Base-by-base conservation (phyloP, 805 yeast genomes). In the Kuraishia molischiana region DNA sequence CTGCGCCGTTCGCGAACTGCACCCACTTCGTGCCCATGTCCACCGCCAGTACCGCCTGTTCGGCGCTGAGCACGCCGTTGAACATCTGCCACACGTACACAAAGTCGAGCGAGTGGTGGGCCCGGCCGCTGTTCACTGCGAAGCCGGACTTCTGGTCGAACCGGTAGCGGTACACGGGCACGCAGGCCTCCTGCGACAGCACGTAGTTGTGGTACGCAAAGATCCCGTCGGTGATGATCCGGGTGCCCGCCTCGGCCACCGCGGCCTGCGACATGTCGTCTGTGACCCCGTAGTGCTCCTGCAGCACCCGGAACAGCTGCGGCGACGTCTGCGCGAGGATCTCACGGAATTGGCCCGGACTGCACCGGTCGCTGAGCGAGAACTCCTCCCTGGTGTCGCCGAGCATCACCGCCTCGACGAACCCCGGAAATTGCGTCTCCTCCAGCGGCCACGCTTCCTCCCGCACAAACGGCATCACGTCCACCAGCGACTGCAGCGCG, bases 61-160 rank as follows among this genome's bases (percentile, higher is more conserved):
- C 41, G n/a, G n/a, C n/a, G n/a, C n/a, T n/a, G 19, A 43, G 31
- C 17, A 40, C 31, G 21, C 37, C 30, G 14, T 31, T 38, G 19
- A 43, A 31, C 10, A 35, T 32, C 9, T 44, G 41, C 45, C 47
- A 44, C 8, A 42, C 31, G 24, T 44, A 44, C 11, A 42, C 44
- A 35, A 38, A 40, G 32, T 44, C 48, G 19, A 44, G 32, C 20
- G 48, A 42, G 29, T 44, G 48, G 35, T 44, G 45, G 2, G 48
- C 45, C 28, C 35, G 36, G 4, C 41, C 41, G 9, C 35, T 30
- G 30, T 10, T 39, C 32, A 39, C 38, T 6, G 39, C 41, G 29
- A 30, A 42, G 19, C 38, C 34, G 11, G 45, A 42, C 19, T 32
- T 32, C 35, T 44, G 45, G 35, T 42, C 43, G 26, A 44, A 44